Percentiles rank a stretch among this genome's conserved stretches.
These are phyloP conservation scores for Lathyrus oleraceus DNA, from an alignment of 306 rosid species.

Conservation along the genomic window DNA sequence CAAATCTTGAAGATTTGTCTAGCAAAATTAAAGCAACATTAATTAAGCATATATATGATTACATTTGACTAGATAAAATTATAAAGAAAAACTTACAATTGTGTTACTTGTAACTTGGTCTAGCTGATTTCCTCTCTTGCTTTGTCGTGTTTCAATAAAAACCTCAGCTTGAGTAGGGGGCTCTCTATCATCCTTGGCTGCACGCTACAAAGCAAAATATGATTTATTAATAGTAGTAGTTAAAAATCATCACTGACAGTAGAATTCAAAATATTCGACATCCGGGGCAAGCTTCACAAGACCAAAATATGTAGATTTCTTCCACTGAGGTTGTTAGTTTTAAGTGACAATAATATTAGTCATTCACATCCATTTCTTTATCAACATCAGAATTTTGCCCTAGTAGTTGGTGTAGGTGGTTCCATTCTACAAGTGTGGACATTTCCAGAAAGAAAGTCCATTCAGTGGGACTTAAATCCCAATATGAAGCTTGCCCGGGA, in stretches of 20 bases:
- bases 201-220: not conserved
- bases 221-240: not conserved
- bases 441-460: slow-evolving; percentile 36
- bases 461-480: slow-evolving; percentile 5
- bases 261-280: not conserved
- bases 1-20: slow-evolving; percentile 14
- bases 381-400: slow-evolving; percentile 43
- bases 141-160: slow-evolving; percentile 9
- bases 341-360: slow-evolving; percentile 39
- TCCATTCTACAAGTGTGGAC: slow-evolving; percentile 18
- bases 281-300: not conserved
- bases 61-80: not conserved
- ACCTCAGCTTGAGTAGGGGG: slow-evolving; percentile 6
- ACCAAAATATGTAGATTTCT: not conserved
- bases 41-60: not conserved
- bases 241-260: not conserved
- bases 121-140: not conserved
- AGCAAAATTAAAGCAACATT: not conserved
- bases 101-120: not conserved
- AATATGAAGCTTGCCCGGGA: not conserved
- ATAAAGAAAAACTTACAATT: not conserved
- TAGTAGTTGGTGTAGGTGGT: slow-evolving; percentile 24
- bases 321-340: not conserved
- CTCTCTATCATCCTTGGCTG: not conserved
- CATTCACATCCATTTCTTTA: slow-evolving; percentile 55